Base-by-base conservation (phyloP, 1,284 basidiomycete genomes). In the Lentinus polychrous region DNA sequence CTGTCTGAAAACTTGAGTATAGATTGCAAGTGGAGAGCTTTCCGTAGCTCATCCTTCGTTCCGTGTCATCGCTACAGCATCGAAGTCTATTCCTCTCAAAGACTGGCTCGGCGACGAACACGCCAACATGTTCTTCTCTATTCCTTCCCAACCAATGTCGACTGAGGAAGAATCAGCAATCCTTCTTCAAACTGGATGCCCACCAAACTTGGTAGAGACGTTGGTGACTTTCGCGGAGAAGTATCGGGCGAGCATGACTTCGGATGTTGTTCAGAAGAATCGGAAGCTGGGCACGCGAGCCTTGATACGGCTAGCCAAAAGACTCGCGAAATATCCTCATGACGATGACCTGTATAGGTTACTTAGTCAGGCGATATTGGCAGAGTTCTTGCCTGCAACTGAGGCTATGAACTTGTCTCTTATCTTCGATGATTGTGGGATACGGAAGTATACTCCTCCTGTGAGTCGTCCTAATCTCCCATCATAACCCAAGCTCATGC, bases 71-170 rank as follows among this genome's bases (percentile, higher is more conserved):
- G 69, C 67, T 45, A 83, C 81, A 1, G 75, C 79, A 8, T 82
- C 80, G 22, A 81, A 79, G 57, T 81, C 79, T 1, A 61, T 76
- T 1, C 74, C 76, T 10, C 64, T 82, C 11, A 76, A 78, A 55
- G 81, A 83, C 57, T 84, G 81, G 81, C 70, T 84, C 22, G 69
- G 72, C 0, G 74, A 76, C 51, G 81, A 84, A 58, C 78, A 83
- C 55, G 74, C 76, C 14, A 83, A 82, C 58, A 82, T 82, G 79
- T 83, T 84, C 69, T 77, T 83, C 61, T 63, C 79, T 7, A 61
- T 84, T 23, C 73, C 77, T 2, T 70, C 73, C 36, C 74, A 76
- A 55, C 79, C 81, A 1, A 83, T 84, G 81, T 66, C 70, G 22
- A 56, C 54, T 8, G 52, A 57, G 0, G 81, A 84, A 58, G 81